A percentile compares a stretch with the other conserved stretches of the same genome.
Conservation (phyloP, 768 basidiomycete species). For the Sarcomyxa edulis region DNA sequence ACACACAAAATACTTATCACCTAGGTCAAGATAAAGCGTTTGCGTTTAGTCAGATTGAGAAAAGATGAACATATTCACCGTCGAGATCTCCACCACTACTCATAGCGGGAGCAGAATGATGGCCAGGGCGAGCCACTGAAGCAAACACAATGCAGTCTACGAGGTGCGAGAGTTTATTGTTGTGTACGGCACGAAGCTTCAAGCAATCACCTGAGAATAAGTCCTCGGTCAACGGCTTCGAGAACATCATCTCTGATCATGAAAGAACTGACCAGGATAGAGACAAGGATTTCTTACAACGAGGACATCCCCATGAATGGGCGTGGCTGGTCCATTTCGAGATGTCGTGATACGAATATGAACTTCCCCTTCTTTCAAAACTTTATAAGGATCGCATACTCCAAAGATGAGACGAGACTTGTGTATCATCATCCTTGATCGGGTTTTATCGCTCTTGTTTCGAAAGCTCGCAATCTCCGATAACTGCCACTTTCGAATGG, state of each 20-base stretch:
- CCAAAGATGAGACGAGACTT: constrained; percentile 61
- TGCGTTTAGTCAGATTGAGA: too few species aligned
- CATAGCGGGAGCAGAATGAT: constrained; percentile 63
- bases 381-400: constrained; percentile 61
- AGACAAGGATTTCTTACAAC: constrained; percentile 67
- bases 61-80: constrained; percentile 24
- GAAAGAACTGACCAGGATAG: constrained; percentile 44
- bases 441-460: constrained; percentile 43
- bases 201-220: constrained; percentile 60
- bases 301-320: constrained; percentile 56
- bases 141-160: constrained; percentile 69
- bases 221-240: not conserved
- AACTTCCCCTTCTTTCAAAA: constrained; percentile 60
- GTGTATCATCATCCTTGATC: constrained; percentile 56
- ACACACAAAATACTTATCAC: constrained; percentile 64
- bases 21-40: constrained; percentile 26
- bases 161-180: constrained; percentile 46
- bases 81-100: constrained; percentile 66
- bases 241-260: not conserved
- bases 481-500: constrained; percentile 39
- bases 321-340: constrained; percentile 47
- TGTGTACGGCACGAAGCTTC: constrained; percentile 55
- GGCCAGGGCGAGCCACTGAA: constrained; percentile 48
- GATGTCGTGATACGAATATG: constrained; percentile 52
- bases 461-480: constrained; percentile 45